Evolutionary conservation across 257 asterid species (phyloP).

Genomic region (Plantago elongata): DNA sequence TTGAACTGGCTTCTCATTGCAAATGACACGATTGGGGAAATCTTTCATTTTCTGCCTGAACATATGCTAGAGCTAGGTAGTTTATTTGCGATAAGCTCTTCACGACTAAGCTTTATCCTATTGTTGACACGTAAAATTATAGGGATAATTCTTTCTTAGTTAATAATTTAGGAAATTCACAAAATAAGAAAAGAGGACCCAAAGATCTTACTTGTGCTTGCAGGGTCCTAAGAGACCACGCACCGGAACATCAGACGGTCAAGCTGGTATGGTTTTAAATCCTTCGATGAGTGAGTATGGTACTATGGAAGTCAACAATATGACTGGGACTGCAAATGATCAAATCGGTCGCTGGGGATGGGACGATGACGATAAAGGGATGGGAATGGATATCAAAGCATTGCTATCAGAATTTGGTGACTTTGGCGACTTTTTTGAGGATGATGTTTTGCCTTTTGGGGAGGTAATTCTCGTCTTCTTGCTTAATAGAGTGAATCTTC

Average conservation of each 20-base stretch:
- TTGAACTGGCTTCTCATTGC: conserved; percentile 4
- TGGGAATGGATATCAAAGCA: conserved; percentile 82
- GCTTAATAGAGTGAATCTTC: not conserved
- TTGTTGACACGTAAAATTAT: conserved; percentile 1
- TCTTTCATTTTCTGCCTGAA: not conserved
- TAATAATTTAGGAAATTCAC: not conserved
- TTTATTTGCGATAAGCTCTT: conserved; percentile 5
- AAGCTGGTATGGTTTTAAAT: conserved; percentile 70
- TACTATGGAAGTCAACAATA: conserved; percentile 54
- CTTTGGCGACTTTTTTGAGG: conserved; percentile 95
- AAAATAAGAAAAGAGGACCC: not conserved
- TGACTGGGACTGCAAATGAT: conserved; percentile 57
- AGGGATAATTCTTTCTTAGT: conserved; percentile 7
- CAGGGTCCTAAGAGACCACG: conserved; percentile 86
- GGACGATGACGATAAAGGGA: conserved; percentile 87
- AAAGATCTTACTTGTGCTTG: conserved; percentile 3
- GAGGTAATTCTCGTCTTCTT: conserved; percentile 56
- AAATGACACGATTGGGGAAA: no score
- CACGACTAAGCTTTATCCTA: not conserved
- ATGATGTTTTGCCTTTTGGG: conserved; percentile 80
- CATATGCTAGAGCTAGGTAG: conserved; percentile 12
- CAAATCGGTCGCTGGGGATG: conserved; percentile 73
- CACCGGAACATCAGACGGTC: conserved; percentile 70
- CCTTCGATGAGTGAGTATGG: conserved; percentile 70
- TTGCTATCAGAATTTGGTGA: conserved; percentile 92